Evolutionary conservation across 805 yeast genomes (phyloP).

Genomic region (Candida maesae): DNA sequence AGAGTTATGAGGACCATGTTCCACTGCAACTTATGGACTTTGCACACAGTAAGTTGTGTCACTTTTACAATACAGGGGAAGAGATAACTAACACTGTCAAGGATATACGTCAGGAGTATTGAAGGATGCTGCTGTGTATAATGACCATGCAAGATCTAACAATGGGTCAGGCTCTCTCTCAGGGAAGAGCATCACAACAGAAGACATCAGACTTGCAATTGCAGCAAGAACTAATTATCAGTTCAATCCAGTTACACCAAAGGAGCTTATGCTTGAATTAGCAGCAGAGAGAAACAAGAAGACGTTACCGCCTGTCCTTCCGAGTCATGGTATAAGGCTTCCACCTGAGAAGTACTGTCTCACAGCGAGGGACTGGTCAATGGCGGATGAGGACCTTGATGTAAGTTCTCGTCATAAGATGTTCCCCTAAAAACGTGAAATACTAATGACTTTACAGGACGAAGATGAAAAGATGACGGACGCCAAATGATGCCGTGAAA

Average conservation of each 20-base stretch:
- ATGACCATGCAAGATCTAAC: constrained; percentile 64
- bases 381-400: constrained; percentile 43
- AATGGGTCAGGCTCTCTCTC: constrained; percentile 38
- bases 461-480: constrained; percentile 24
- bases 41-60: constrained; percentile 70
- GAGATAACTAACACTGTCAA: constrained; percentile 9
- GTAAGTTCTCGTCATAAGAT: no score
- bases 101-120: constrained; percentile 81
- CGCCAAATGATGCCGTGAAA: constrained; percentile 6
- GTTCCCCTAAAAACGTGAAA: no score
- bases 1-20: constrained; percentile 90
- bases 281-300: constrained; percentile 91
- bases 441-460: constrained; percentile 11
- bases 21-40: constrained; percentile 96
- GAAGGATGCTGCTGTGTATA: constrained; percentile 85
- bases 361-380: constrained; percentile 75
- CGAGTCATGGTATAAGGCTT: constrained; percentile 84
- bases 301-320: constrained; percentile 86
- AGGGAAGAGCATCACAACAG: constrained; percentile 63
- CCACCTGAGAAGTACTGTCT: constrained; percentile 98
- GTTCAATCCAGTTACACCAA: constrained; percentile 94
- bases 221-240: constrained; percentile 94
- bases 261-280: constrained; percentile 82
- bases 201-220: constrained; percentile 88
- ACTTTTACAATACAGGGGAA: no score